Evolutionary conservation across 495 filamentous ascomycete species (phyloP).

Genomic region (Umbilicaria muhlenbergii): DNA sequence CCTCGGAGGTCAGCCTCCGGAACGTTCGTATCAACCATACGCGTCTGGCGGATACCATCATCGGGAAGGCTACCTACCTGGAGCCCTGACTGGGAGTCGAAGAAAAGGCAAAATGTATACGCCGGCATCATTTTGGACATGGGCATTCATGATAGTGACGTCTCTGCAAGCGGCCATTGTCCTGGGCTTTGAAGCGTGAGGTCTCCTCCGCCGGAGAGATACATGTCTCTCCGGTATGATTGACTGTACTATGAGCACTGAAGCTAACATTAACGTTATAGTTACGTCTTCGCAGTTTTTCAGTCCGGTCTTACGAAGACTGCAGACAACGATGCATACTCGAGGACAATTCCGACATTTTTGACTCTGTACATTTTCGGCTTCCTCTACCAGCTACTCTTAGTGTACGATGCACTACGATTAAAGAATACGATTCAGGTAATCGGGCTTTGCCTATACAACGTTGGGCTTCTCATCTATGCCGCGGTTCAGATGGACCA

Average conservation of each 20-base stretch:
- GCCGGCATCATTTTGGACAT: conserved; percentile 74
- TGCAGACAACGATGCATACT: conserved; percentile 13
- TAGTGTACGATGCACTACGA: conserved; percentile 85
- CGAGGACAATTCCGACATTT: conserved; percentile 73
- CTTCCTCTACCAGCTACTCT: conserved; percentile 75
- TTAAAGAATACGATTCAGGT: conserved; percentile 98
- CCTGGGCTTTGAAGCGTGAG: conserved; percentile 76
- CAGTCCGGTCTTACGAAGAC: conserved; percentile 30
- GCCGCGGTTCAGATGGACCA: conserved; percentile 84
- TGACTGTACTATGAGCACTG: background rate
- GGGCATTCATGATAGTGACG: conserved; percentile 63
- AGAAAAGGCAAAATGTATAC: conserved; percentile 41
- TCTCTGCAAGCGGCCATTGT: conserved; percentile 62
- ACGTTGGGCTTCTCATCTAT: conserved; percentile 80
- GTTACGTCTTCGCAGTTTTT: conserved; percentile 58
- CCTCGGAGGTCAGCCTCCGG: conserved; percentile 39
- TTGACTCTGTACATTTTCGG: conserved; percentile 94
- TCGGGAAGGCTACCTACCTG: conserved; percentile 30
- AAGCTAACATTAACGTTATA: conserved; percentile 22
- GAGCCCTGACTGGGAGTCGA: background rate
- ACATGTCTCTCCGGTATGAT: background rate
- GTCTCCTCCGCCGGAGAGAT: conserved; percentile 4
- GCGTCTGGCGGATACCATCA: conserved; percentile 32
- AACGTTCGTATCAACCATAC: conserved; percentile 32
- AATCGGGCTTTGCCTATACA: conserved; percentile 87